These are phyloP conservation scores for Aquilaria malaccensis DNA, from an alignment of 345 rosid genomes.

Conservation along the genomic window DNA sequence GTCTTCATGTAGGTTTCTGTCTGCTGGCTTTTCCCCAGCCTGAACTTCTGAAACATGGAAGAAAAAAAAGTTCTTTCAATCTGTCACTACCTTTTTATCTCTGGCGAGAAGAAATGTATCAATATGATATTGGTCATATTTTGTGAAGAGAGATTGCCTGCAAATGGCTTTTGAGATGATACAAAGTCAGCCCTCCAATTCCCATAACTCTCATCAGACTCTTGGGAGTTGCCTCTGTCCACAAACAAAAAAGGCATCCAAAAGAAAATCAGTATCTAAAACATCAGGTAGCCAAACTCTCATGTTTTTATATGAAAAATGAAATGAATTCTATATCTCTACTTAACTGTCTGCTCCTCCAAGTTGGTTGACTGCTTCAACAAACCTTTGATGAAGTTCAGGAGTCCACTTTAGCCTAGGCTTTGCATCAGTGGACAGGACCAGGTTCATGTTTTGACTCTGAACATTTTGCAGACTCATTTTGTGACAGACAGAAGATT, in stretches of 20 bases:
- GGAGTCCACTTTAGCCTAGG: conserved; percentile 97
- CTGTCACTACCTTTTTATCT: neutral
- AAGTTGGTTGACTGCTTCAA: conserved; percentile 69
- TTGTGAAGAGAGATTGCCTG: conserved; percentile 38
- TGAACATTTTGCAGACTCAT: conserved; percentile 36
- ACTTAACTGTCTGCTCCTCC: conserved; percentile 90
- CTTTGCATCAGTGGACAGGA: conserved; percentile 83
- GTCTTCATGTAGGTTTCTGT: conserved; percentile 25
- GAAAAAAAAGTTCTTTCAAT: neutral
- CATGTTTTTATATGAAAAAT: neutral
- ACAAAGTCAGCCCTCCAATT: conserved; percentile 83
- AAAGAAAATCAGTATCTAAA: neutral
- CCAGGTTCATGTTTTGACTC: conserved; percentile 57
- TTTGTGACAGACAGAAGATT: conserved; percentile 12
- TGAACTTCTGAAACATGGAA: conserved; percentile 60
- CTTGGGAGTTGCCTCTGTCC: conserved; percentile 93
- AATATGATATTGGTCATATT: conserved; percentile 2
- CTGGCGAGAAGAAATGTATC: conserved; percentile 3
- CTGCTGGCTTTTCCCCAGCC: conserved; percentile 79
- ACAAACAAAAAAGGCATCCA: conserved; percentile 14
- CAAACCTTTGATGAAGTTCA: conserved; percentile 85
- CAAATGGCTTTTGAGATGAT: conserved; percentile 94
- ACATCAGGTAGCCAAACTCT: neutral
- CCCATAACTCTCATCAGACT: conserved; percentile 80
- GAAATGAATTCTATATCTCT: conserved; percentile 8